Percentiles rank a stretch among this genome's conserved stretches.
phyloP scores from a whole-genome alignment of 345 rosid species.

The Lumnitzera littorea region DNA sequence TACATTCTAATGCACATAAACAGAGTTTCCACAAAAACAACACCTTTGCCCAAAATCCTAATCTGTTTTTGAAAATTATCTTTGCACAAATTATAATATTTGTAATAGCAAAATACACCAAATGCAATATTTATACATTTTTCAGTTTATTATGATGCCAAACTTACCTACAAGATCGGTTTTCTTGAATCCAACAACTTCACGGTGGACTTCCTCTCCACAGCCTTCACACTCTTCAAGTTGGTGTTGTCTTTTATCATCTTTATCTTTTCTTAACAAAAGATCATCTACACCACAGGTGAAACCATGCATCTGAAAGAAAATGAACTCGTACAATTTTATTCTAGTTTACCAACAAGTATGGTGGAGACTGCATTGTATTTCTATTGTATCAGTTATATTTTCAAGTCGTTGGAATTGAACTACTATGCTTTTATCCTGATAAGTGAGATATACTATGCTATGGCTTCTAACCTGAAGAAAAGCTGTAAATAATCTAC shows the following conservation, averaged over 20 bases:
- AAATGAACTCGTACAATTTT: conserved; percentile 16
- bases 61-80: no score
- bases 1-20: no score
- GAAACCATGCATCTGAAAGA: conserved; percentile 85
- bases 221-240: conserved; percentile 63
- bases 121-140: no score
- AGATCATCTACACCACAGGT: conserved; percentile 99
- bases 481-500: conserved; percentile 82
- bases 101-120: no score
- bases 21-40: no score
- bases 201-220: conserved; percentile 68
- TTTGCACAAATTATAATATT: no score
- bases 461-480: conserved; percentile 59
- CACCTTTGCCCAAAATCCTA: no score
- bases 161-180: conserved; percentile 44
- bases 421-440: background rate
- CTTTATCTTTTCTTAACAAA: conserved; percentile 56
- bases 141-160: background rate
- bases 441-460: background rate
- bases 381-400: no score
- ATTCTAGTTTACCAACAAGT: background rate
- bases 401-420: no score
- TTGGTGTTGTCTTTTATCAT: conserved; percentile 56
- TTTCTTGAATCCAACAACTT: conserved; percentile 48
- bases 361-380: no score